phyloP scores from a whole-genome alignment of 2,329 filamentous ascomycete species.

The Dactylellina haptotyla region DNA sequence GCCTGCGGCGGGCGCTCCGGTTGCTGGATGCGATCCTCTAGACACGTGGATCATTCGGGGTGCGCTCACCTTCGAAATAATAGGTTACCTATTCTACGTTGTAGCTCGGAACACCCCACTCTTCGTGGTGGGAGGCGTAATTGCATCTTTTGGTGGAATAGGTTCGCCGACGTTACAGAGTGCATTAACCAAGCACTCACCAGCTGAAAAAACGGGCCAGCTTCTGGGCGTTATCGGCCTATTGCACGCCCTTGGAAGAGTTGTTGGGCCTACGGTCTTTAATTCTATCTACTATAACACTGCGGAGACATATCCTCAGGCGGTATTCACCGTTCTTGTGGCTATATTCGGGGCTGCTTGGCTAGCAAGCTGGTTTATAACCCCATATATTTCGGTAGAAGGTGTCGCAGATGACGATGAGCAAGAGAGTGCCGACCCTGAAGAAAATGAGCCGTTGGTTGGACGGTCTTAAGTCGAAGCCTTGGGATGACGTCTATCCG shows the following conservation, averaged over 20 bases:
- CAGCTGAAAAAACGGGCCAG: constrained; percentile 81
- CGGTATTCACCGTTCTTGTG: constrained; percentile 80
- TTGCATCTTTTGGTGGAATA: constrained; percentile 83
- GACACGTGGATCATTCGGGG: constrained; percentile 64
- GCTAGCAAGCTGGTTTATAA: constrained; percentile 74
- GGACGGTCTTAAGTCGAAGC: constrained; percentile 4
- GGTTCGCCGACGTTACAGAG: constrained; percentile 86
- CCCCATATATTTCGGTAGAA: constrained; percentile 63
- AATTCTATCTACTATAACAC: constrained; percentile 87
- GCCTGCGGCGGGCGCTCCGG: constrained; percentile 60
- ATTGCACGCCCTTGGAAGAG: constrained; percentile 75
- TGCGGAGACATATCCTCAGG: constrained; percentile 79
- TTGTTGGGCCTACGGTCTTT: constrained; percentile 69
- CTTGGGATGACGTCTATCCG: background rate
- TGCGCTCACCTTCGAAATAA: constrained; percentile 78
- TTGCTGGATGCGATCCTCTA: constrained; percentile 55
- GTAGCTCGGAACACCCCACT: constrained; percentile 67
- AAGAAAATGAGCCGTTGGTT: constrained; percentile 30
- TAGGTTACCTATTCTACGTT: constrained; percentile 80
- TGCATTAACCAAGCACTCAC: constrained; percentile 88
- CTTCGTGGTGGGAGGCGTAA: constrained; percentile 69
- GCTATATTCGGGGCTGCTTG: constrained; percentile 74
- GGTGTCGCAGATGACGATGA: constrained; percentile 30
- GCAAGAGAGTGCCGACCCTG: constrained; percentile 26
- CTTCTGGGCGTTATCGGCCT: constrained; percentile 89